Evolutionary conservation across 371 early-diverging fungal genomes (phyloP).

Genomic region (Umbelopsis sp.): DNA sequence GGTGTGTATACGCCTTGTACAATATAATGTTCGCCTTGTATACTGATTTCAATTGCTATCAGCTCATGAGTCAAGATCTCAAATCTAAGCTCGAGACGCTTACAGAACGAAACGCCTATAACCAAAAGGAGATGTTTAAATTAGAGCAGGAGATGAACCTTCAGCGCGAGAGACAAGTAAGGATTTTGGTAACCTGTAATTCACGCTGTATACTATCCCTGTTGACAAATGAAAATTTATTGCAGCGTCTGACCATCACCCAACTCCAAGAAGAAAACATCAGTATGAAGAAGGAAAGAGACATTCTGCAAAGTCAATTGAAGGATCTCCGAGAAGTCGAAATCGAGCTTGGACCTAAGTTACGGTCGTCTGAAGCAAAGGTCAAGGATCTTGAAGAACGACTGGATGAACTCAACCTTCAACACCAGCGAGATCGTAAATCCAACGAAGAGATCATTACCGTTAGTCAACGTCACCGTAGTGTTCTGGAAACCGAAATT

Average conservation of each 20-base stretch:
- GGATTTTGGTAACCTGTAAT: not conserved
- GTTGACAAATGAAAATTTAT: not conserved
- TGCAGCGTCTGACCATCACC: not conserved
- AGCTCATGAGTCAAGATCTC: conserved; percentile 10
- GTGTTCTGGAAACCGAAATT: conserved; percentile 21
- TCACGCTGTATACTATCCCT: not conserved
- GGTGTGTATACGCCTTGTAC: not conserved
- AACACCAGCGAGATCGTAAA: conserved; percentile 18
- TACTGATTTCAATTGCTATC: not conserved
- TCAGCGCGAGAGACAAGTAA: conserved; percentile 8
- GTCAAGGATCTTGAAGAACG: conserved; percentile 21
- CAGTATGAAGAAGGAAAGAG: conserved; percentile 22
- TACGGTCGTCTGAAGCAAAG: conserved; percentile 18
- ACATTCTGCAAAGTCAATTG: not conserved
- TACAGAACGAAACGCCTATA: conserved; percentile 7
- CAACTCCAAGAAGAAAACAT: conserved; percentile 20
- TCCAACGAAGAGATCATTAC: conserved; percentile 23
- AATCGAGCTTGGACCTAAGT: conserved; percentile 2
- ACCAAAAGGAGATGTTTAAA: conserved; percentile 16
- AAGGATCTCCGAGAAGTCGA: conserved; percentile 20
- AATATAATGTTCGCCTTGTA: not conserved
- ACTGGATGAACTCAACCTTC: conserved; percentile 22
- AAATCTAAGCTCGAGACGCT: conserved; percentile 12
- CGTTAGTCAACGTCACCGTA: conserved; percentile 25
- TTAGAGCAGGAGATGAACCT: conserved; percentile 11